These are phyloP conservation scores for Clarireedia paspali DNA, from an alignment of 2,329 filamentous ascomycete species.

Conservation along the genomic window DNA sequence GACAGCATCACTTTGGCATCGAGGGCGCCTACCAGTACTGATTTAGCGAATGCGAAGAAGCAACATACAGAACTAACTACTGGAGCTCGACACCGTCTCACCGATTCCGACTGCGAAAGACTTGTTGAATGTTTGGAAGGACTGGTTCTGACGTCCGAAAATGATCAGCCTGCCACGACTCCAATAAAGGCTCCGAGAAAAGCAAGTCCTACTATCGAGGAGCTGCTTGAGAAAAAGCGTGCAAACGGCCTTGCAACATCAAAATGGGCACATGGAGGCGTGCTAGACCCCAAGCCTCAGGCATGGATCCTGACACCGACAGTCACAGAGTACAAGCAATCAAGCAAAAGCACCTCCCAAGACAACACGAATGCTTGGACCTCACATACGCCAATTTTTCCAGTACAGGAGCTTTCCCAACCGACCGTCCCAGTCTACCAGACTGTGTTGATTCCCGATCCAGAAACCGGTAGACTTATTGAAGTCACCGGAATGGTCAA, in stretches of 20 bases:
- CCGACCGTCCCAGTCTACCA: background rate
- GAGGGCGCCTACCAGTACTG: too few relatives aligned
- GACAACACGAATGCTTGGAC: background rate
- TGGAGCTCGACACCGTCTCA: background rate
- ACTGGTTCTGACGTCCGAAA: background rate
- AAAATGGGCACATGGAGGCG: slow-evolving; percentile 1
- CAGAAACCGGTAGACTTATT: background rate
- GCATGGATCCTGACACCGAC: background rate
- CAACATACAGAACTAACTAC: background rate
- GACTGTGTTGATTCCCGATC: background rate
- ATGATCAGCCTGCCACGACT: background rate
- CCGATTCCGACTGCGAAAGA: background rate
- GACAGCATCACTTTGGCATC: too few relatives aligned
- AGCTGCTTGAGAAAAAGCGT: slow-evolving; percentile 1
- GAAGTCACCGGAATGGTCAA: slow-evolving; percentile 12
- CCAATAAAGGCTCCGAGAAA: background rate
- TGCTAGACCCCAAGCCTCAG: background rate
- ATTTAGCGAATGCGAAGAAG: background rate
- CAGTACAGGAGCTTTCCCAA: background rate
- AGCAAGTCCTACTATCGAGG: background rate
- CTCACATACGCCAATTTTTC: background rate
- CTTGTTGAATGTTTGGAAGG: background rate
- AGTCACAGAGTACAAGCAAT: background rate
- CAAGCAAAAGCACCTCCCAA: background rate
- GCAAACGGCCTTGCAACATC: background rate